Base-by-base conservation (phyloP, 768 basidiomycete species). In the Amanita subjunquillea region DNA sequence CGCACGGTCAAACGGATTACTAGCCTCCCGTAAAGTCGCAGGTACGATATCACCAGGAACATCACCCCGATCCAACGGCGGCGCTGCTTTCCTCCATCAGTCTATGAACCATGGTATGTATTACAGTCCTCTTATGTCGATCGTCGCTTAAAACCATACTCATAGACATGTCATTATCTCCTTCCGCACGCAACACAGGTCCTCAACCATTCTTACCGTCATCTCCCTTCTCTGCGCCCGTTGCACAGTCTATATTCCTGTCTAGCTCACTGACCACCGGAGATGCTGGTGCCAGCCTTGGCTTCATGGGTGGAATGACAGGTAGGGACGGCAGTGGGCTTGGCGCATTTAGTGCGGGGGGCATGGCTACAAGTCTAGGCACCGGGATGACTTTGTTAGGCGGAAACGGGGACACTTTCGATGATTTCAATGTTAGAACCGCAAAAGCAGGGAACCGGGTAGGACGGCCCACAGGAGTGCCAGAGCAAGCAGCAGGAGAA, bases 161-260 rank as follows among this genome's bases (percentile, higher is more conserved):
- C 50, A 66, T 72, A 2, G 62, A 62, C 41, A 62, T 51, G n/a
- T 51, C 50, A 17, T 17, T 51, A n/a, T 51, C 67, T 2, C 63
- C 71, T 1, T 65, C 57, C 6, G 44, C 54, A 34, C 52, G 59
- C 48, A 60, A 63, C 53, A 52, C 56, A 50, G 45, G 68, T 54
- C 60, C 68, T 51, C 50, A 36, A 12, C 20, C 50, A 55, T 62
- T 78, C 62, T 60, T 81, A 27, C 73, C 78, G 12, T 70, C 80
- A 0, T 88, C 86, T 2, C 87, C 90, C 0, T 90, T 90, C 62
- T 87, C 87, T 22, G 83, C 83, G 0, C 87, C 87, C 0, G 84
- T 85, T 0, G 68, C 77, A 0, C 81, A 81, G 58, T 72, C 75
- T 4, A 64, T 78, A 10, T 87, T 83, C 65, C 58, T 76, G 42